Conservation (phyloP, 2,329 filamentous ascomycete species). For the Lachnellula subtilissima region DNA sequence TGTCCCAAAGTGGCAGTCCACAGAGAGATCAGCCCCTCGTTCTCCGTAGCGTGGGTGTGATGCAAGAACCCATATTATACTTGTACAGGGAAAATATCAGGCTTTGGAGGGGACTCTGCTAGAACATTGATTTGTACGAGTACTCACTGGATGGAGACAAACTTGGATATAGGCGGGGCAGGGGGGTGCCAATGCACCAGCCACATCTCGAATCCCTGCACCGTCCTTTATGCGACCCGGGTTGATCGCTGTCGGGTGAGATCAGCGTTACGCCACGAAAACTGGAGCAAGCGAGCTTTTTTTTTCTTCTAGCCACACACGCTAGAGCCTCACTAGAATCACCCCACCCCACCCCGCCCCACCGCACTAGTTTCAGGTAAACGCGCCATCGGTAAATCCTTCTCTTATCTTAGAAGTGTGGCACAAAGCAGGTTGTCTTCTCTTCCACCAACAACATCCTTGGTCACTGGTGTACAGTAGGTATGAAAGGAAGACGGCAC, state of each 20-base stretch:
- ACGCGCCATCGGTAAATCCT: not conserved
- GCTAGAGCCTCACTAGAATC: not conserved
- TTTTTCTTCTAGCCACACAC: not conserved
- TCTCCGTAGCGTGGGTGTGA: not conserved
- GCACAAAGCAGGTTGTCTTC: not conserved
- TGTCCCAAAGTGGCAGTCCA: slow-evolving; percentile 1
- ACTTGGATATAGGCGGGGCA: not conserved
- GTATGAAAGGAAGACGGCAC: not conserved
- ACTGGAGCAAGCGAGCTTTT: no score
- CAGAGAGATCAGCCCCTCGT: not conserved
- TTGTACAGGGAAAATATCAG: slow-evolving; percentile 14
- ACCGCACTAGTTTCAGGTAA: not conserved
- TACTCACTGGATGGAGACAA: not conserved
- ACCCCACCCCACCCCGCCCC: not conserved
- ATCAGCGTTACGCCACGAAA: not conserved
- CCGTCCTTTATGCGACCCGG: not conserved
- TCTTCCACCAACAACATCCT: not conserved
- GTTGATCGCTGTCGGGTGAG: not conserved
- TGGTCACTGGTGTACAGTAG: no score
- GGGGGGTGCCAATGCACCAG: not conserved
- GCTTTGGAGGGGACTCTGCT: slow-evolving; percentile 2
- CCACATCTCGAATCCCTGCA: slow-evolving; percentile 6
- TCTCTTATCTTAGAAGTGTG: not conserved
- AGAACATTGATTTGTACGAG: no score
- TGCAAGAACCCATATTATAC: not conserved